These are phyloP conservation scores for Fusarium humuli DNA, from an alignment of 2,329 filamentous ascomycete species.

Conservation along the genomic window DNA sequence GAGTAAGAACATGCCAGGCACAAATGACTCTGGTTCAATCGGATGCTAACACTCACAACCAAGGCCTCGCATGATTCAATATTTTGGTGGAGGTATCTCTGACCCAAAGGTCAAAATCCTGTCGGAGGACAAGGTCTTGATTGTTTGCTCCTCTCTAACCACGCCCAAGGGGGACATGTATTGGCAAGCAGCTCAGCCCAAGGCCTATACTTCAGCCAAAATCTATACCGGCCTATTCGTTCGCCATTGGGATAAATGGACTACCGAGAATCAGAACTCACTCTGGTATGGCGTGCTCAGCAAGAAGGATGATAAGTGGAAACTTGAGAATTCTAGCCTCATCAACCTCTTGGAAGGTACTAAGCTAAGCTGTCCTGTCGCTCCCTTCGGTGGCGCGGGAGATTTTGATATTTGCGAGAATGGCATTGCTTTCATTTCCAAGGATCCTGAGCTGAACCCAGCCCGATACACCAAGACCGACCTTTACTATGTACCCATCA, in stretches of 20 bases:
- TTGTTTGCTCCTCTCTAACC: slow-evolving; percentile 72
- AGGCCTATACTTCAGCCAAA: slow-evolving; percentile 72
- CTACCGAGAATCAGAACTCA: slow-evolving; percentile 74
- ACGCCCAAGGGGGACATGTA: slow-evolving; percentile 76
- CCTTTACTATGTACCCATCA: slow-evolving; percentile 77
- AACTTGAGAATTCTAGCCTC: slow-evolving; percentile 59
- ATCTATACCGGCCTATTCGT: slow-evolving; percentile 82
- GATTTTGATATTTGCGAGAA: slow-evolving; percentile 79
- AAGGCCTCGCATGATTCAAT: slow-evolving; percentile 57
- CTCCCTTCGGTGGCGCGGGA: slow-evolving; percentile 81
- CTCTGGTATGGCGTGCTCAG: slow-evolving; percentile 78
- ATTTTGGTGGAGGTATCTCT: slow-evolving; percentile 65
- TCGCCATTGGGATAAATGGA: slow-evolving; percentile 85
- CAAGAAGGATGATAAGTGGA: slow-evolving; percentile 56
- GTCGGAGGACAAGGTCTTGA: slow-evolving; percentile 61
- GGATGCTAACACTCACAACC: slow-evolving; percentile 6
- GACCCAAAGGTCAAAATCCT: slow-evolving; percentile 69
- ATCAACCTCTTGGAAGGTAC: slow-evolving; percentile 73
- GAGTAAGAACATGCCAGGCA: slow-evolving; percentile 50
- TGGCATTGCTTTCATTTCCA: slow-evolving; percentile 79
- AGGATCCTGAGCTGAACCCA: slow-evolving; percentile 76
- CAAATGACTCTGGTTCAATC: not conserved
- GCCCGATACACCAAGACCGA: slow-evolving; percentile 85
- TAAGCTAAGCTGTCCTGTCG: slow-evolving; percentile 73
- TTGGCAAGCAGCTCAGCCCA: slow-evolving; percentile 70